Base-by-base conservation (phyloP, 2,329 filamentous ascomycete species). In the Arthrocladium fulminans region DNA sequence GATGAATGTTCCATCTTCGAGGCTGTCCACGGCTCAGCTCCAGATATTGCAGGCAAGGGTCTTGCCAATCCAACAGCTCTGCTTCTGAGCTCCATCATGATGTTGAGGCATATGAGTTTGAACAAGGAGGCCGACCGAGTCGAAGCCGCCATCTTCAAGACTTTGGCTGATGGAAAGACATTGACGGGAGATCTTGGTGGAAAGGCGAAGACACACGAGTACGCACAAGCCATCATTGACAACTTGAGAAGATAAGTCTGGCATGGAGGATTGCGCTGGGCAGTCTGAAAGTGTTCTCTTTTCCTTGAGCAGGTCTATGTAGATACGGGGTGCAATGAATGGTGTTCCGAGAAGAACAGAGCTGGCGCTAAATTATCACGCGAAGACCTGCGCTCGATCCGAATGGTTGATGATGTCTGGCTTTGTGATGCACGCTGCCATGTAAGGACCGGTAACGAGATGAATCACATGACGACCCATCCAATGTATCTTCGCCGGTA, bases 1-100 rank as follows among this genome's bases (percentile, higher is more conserved):
- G 88, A 97, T 72, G 86, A 97, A 76, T 97, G 90, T 83, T 96
- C 89, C 69, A 98, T 98, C 76, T 98, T 98, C 77, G 92, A 98
- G 78, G 92, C 92, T 64, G 92, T 98, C 63, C 92, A 98, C 79
- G 92, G 90, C 63, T 96, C 88, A 57, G 90, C 92, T 52, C 90
- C 92, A 51, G 90, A 97, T 71, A 97, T 97, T 68, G 89, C 88
- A 58, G 90, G 90, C 71, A 88, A 96, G 81, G 84, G 80, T 59
- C 84, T 97, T 60, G 92, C 92, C 65, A 98, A 98, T 81, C 92
- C 92, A 55, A 98, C 92, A 54, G 92, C 92, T 52, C 81, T 98
- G 60, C 81, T 98, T 56, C 84, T 98, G 63, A 87, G 81, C 72
- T 94, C 86, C 70, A 92, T 97, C 75, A 98, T 98, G 92, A 98